Evolutionary conservation across 2,329 filamentous ascomycete species (phyloP), one percentile per base, ranked within the genome.

Genomic region (Xylariales sp.): DNA sequence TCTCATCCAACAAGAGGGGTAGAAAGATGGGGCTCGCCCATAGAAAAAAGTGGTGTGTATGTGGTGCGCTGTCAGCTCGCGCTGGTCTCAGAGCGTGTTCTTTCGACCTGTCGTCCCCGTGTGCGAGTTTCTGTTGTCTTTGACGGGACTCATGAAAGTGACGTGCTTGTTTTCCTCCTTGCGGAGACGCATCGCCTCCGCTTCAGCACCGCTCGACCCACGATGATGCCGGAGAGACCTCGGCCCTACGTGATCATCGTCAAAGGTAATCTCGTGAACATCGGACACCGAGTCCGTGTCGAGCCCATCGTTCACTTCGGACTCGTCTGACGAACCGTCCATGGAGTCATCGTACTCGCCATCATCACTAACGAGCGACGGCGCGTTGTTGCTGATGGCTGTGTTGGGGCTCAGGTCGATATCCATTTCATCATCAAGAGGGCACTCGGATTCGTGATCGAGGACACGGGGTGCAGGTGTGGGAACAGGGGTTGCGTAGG

Each of bases 361-460:
- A 56, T 88, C 84, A 61, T 90, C 86, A 62, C 84, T 88, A 56
- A 89, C 84, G 36, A 90, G 72, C 52, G 84, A 88, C 16, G 86
- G 86, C 7, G 86, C 84, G 50, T 86, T 86, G 61, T 88, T 88
- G 59, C 83, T 85, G 38, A 82, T 72, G 32, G 82, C 64, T 0
- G 82, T 84, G 52, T 80, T 80, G 4, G 84, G 84, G 53, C 82
- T 87, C 43, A 86, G 62, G 40, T 86, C 79, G 34, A 71, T 69
- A 41, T 81, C 77, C 56, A 79, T 74, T 33, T 70, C 64, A 40
- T 73, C 73, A 48, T 73, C 74, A 28, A 71, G 54, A 31, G 45
- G 38, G 36, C 54, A 47, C 31, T 52, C 52, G 14, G 52, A 33
- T 21, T 53, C 48, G 14, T 51, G 32, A 28, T 46, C 20, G 40